These are phyloP conservation scores for Vicia sativa DNA, from an alignment of 306 rosid genomes.

Conservation along the genomic window DNA sequence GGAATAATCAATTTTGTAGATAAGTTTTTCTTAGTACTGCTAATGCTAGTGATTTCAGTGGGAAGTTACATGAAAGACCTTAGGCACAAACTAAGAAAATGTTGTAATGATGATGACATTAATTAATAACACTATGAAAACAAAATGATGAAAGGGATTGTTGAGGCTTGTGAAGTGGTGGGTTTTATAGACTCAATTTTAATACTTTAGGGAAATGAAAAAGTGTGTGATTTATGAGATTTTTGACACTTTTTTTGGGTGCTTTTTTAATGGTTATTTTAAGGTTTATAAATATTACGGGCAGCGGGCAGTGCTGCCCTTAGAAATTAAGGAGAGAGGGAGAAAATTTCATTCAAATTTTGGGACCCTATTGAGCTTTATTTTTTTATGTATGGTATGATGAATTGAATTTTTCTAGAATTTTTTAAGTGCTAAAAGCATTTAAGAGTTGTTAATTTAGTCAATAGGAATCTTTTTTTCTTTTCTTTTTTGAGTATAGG, in stretches of 20 bases:
- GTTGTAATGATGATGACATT: conserved; percentile 20
- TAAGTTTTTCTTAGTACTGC: conserved; percentile 21
- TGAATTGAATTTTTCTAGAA: conserved; percentile 37
- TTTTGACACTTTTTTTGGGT: not conserved
- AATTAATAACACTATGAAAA: conserved; percentile 15
- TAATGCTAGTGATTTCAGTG: conserved; percentile 28
- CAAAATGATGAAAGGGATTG: conserved; percentile 9
- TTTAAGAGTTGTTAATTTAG: conserved; percentile 33
- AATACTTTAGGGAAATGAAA: conserved; percentile 5
- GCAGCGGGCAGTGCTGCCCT: conserved; percentile 58
- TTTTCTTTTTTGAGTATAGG: not conserved
- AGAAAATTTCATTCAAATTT: conserved; percentile 45
- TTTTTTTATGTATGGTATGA: conserved; percentile 19
- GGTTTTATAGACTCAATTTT: conserved; percentile 36
- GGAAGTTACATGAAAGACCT: not conserved
- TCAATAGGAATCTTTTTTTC: conserved; percentile 40
- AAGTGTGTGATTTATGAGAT: not conserved
- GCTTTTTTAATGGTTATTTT: conserved; percentile 20
- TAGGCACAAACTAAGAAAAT: not conserved
- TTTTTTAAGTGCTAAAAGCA: conserved; percentile 44
- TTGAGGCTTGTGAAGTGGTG: conserved; percentile 15
- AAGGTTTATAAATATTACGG: conserved; percentile 29
- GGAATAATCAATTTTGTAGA: conserved; percentile 40
- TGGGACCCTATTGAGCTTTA: conserved; percentile 42
- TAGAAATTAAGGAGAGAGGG: conserved; percentile 38